Percentiles rank a stretch among this genome's conserved stretches.
Evolutionary conservation across 1,139 yeast species (phyloP).

Genomic region (Hansenula lynferdii): DNA sequence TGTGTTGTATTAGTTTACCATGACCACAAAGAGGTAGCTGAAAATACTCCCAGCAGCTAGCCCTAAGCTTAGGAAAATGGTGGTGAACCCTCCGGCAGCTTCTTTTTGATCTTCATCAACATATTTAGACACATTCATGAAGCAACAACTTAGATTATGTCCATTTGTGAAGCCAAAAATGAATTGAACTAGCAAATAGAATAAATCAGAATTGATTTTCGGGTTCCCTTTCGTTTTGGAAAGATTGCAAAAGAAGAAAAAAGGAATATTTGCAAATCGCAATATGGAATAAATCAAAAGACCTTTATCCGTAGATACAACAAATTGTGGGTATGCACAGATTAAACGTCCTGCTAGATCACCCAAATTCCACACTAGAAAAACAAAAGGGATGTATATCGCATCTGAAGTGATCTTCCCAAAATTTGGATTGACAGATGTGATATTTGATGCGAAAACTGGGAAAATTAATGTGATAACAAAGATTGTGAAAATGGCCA

Average conservation of each 20-base stretch:
- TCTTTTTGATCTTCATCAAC: constrained; percentile 64
- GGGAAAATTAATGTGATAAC: constrained; percentile 80
- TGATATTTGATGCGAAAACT: constrained; percentile 75
- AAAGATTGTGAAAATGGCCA: constrained; percentile 72
- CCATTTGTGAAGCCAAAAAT: constrained; percentile 86
- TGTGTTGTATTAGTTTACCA: background rate
- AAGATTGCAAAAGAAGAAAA: constrained; percentile 66
- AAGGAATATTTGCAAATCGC: constrained; percentile 54
- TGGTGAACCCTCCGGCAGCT: constrained; percentile 93
- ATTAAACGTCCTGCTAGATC: constrained; percentile 74
- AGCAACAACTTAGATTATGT: constrained; percentile 72
- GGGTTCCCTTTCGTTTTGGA: constrained; percentile 29
- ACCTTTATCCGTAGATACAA: constrained; percentile 36
- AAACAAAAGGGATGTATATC: constrained; percentile 71
- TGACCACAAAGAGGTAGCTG: constrained; percentile 59
- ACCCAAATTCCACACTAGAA: constrained; percentile 84
- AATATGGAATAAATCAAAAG: constrained; percentile 48
- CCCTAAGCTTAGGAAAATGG: constrained; percentile 70
- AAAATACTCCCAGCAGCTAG: constrained; percentile 71
- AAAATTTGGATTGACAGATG: constrained; percentile 39
- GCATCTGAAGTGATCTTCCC: constrained; percentile 25
- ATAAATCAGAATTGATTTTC: constrained; percentile 52
- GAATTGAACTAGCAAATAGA: constrained; percentile 68
- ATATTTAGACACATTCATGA: constrained; percentile 69
- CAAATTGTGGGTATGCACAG: constrained; percentile 47